These are phyloP conservation scores for Claviceps maximensis DNA, from an alignment of 2,329 filamentous ascomycete genomes.

Conservation along the genomic window DNA sequence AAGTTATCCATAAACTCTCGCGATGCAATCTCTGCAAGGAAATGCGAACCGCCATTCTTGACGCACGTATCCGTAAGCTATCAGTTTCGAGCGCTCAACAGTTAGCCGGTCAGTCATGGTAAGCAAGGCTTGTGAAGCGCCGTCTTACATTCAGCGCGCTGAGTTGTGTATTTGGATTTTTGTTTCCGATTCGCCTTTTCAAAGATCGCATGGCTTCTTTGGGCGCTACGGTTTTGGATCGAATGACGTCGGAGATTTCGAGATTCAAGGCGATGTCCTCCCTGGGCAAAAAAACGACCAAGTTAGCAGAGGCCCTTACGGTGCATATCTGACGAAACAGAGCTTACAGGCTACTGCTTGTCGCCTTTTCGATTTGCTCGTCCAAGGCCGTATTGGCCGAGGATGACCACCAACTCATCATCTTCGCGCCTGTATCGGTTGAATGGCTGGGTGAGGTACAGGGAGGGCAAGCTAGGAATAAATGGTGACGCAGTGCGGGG, in stretches of 20 bases:
- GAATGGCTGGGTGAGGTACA: neutral
- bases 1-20: conserved; percentile 98
- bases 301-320: conserved; percentile 6
- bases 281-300: conserved; percentile 29
- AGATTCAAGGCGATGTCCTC: conserved; percentile 96
- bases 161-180: conserved; percentile 93
- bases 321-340: neutral
- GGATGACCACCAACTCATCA: conserved; percentile 95
- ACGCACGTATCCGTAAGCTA: conserved; percentile 96
- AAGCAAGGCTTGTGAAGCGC: neutral
- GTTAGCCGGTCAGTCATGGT: neutral
- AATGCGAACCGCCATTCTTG: conserved; percentile 94
- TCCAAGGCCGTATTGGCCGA: conserved; percentile 84
- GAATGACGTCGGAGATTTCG: conserved; percentile 94
- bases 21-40: conserved; percentile 87
- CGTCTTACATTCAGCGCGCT: conserved; percentile 71
- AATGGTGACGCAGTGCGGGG: neutral
- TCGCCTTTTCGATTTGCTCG: conserved; percentile 93
- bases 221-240: conserved; percentile 92
- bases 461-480: neutral
- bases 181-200: conserved; percentile 88
- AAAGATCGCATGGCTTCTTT: conserved; percentile 97
- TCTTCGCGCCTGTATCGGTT: conserved; percentile 19
- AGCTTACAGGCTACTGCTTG: conserved; percentile 76
- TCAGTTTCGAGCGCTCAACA: conserved; percentile 12